Percentiles rank a stretch among this genome's conserved stretches.
These are phyloP conservation scores for Vitellaria paradoxa DNA, from an alignment of 179 eudicot species.

Conservation along the genomic window DNA sequence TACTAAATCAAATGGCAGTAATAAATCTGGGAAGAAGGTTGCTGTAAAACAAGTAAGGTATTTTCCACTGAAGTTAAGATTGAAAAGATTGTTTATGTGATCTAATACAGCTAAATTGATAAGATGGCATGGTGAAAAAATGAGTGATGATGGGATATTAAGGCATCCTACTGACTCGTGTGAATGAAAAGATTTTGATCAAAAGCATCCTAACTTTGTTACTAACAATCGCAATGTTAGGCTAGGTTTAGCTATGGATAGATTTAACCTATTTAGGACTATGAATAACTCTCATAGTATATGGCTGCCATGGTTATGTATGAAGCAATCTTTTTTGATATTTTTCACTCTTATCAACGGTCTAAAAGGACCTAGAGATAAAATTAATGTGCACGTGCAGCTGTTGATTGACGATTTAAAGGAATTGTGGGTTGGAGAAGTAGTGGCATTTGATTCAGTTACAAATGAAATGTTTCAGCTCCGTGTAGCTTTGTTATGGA, in stretches of 20 bases:
- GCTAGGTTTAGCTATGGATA: conserved; percentile 12
- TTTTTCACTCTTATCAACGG: not conserved
- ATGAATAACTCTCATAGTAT: not conserved
- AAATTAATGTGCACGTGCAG: conserved; percentile 3
- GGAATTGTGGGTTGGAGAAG: conserved; percentile 4
- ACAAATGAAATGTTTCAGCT: not conserved
- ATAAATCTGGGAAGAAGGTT: too few species aligned
- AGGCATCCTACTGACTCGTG: conserved; percentile 6
- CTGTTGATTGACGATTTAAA: conserved; percentile 9
- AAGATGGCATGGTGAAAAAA: conserved; percentile 8
- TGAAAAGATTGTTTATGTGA: conserved; percentile 11
- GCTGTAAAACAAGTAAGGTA: not conserved
- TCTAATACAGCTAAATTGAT: conserved; percentile 9
- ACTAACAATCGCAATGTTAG: conserved; percentile 2
- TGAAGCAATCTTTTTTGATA: conserved; percentile 7
- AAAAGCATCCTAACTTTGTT: not conserved
- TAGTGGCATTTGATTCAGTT: conserved; percentile 7
- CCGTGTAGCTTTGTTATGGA: conserved; percentile 3
- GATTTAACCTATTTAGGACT: conserved; percentile 10
- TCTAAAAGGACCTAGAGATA: not conserved
- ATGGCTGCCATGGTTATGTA: not conserved
- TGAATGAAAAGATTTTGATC: conserved; percentile 12
- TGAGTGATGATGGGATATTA: not conserved
- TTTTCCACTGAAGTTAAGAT: conserved; percentile 14
- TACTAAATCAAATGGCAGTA: too few species aligned